These are phyloP conservation scores for Xenoacremonium recifei DNA, from an alignment of 2,329 filamentous ascomycete species.

Conservation along the genomic window DNA sequence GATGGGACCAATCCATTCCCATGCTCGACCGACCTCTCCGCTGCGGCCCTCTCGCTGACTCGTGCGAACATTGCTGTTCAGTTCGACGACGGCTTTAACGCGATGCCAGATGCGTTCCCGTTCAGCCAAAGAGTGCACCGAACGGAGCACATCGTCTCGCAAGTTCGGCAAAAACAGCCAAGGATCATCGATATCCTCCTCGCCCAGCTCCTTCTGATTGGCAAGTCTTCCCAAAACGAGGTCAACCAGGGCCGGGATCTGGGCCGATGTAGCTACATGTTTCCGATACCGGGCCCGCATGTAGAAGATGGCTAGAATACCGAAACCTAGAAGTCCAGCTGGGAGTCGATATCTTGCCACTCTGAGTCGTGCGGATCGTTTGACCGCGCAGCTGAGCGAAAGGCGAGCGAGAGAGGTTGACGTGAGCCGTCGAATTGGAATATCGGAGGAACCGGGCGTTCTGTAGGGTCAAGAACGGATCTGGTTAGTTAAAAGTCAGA, in stretches of 20 bases:
- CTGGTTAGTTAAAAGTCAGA: slow-evolving; percentile 83
- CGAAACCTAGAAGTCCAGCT: slow-evolving; percentile 65
- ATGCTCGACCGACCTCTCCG: slow-evolving; percentile 64
- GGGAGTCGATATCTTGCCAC: slow-evolving; percentile 85
- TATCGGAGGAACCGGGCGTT: slow-evolving; percentile 62
- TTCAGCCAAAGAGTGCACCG: slow-evolving; percentile 73
- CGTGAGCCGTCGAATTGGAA: slow-evolving; percentile 65
- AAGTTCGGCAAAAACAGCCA: slow-evolving; percentile 88
- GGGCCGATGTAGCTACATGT: slow-evolving; percentile 63
- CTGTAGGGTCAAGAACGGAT: slow-evolving; percentile 70
- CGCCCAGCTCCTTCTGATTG: slow-evolving; percentile 79
- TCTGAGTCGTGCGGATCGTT: slow-evolving; percentile 73
- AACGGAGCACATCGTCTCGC: slow-evolving; percentile 83
- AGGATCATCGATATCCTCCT: slow-evolving; percentile 64
- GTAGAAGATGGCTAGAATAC: slow-evolving; percentile 56
- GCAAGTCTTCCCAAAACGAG: slow-evolving; percentile 82
- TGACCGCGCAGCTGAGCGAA: slow-evolving; percentile 80
- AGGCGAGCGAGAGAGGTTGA: slow-evolving; percentile 89
- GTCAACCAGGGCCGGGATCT: slow-evolving; percentile 80
- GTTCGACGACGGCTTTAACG: slow-evolving; percentile 82
- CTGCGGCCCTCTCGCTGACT: slow-evolving; percentile 66
- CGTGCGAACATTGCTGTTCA: slow-evolving; percentile 86
- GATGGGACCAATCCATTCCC: slow-evolving; percentile 68
- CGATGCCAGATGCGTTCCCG: slow-evolving; percentile 81
- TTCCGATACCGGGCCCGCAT: slow-evolving; percentile 61